Evolutionary conservation across 1,284 basidiomycete species (phyloP), one percentile per base, ranked within the genome.

Genomic region (Microbotryum saponariae): DNA sequence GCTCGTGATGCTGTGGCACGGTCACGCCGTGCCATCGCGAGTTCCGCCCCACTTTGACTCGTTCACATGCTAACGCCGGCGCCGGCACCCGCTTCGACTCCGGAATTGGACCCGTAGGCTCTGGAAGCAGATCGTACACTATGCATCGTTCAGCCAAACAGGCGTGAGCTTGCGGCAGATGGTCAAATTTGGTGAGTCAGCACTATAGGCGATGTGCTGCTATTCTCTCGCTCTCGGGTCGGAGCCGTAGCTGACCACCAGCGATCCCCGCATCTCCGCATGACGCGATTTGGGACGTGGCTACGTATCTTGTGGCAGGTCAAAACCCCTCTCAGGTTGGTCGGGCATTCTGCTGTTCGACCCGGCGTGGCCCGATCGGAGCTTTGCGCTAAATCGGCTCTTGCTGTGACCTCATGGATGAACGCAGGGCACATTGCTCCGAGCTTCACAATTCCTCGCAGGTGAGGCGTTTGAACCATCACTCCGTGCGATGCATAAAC

Each of bases 61-160:
- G 37, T 42, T 42, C 37, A 42, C 37, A 42, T 18, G 25, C 18
- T n/a, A 21, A 18, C 29, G 20, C 31, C n/a, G 31, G 7, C 20
- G 29, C 29, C 27, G 29, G 51, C 12, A 1, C 33, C 33, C 10
- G 31, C 18, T 21, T 21, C 25, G 48, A 49, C 31, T 3, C 29
- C 8, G 18, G 31, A n/a, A 20, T 7, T 20, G n/a, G 51, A 5
- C 9, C 21, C 29, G 51, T 18, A 53, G 31, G n/a, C 79, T 96
- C 70, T 91, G 91, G 89, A 87, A 93, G 78, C 88, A 85, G 77
- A 91, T 97, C 62, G 86, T 89, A 76, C 89, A 96, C 73, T 97
- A 91, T 76, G 90, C 92, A 0, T 88, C 87, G 2, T 97, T 96
- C 77, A 91, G 91, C 1, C 67, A 69, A 56, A 68, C 72, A 16